Evolutionary conservation across 805 yeast species (phyloP), one percentile per base, ranked within the genome.

Genomic region (Pichia cephalocereana): DNA sequence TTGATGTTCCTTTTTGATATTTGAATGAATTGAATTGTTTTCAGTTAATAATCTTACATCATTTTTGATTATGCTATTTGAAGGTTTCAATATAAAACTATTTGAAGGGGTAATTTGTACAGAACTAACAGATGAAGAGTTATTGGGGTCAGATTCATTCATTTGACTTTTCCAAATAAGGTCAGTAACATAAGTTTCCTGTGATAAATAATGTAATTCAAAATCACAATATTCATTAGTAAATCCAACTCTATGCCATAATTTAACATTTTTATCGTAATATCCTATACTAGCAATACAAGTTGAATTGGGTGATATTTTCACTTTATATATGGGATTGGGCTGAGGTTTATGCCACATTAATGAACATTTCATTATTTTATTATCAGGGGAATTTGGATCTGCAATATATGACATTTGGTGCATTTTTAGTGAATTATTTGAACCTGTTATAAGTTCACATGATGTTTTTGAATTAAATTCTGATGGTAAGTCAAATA

Each of bases 181-280:
- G 34, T 70, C 68, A 0, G 80, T 70, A 0, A 89, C 78, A 46
- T 72, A 72, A 1, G 71, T 59, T 2, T 82, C 79, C 58, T 86
- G 95, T n/a, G 77, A 72, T 23, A 88, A 65, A 56, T 84, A 82
- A 0, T 79, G 67, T 52, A 87, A 67, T 56, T 84, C 93, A 60
- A 87, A 88, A 28, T 73, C 71, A 8, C 82, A 72, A 38, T 79
- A 74, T 36, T 77, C 79, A 28, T 75, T 73, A 34, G 84, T 88
- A 57, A 80, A 86, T 8, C 83, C 75, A 8, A 80, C 70, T 45
- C 96, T 69, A 46, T 80, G 72, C 96, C 96, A 90, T 2, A 87
- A 70, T 59, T 86, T 87, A 30, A 86, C 80, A 14, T 84, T 68
- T 36, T 71, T 70, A 61, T 87, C 96, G 60, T 74, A 77, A 39